Evolutionary conservation across 352 stramenopile genomes (phyloP), one percentile per base, ranked within the genome.

Genomic region (Elongisporangium prolatum): DNA sequence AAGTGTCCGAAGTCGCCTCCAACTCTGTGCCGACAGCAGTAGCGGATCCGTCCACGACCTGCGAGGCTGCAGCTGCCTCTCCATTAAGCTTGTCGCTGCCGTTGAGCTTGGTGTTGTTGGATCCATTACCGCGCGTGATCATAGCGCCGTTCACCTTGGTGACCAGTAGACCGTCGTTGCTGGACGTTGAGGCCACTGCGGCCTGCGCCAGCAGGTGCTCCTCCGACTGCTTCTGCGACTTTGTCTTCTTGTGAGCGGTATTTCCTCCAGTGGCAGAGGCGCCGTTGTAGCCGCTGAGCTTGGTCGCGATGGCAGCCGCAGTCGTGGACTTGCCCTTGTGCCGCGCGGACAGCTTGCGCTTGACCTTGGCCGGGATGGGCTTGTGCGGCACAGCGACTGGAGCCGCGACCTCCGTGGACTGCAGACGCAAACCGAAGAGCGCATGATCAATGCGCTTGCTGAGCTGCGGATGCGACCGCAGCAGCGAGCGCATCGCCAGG

Each of bases 161-260:
- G 28, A 40, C 28, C 28, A 40, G 8, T 9, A 40, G 28, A 13
- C 14, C 14, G 8, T 34, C 24, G 24, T 40, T 40, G 28, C 28
- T 40, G 9, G 34, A 4, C 5, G 8, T 17, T 14, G 5, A 4
- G 34, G 34, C 51, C 21, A 50, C 21, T 5, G 75, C 47, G 9
- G 61, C 63, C 60, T 56, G 65, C 11, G 59, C 28, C 59, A 80
- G 59, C 57, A 77, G 65, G 21, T 71, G 47, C 56, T 80, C 71
- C 48, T 80, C 71, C 18, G 68, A 57, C 56, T 75, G 52, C 55
- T 77, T 75, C 52, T 68, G 55, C 2, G 24, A 67, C 63, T 56
- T 54, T 2, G 51, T 21, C 50, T 76, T 76, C 20, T 17, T 50
- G 28, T 52, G 38, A 17, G 10, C 6, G 57, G 66, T 34, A 25